Percentiles rank a stretch among this genome's conserved stretches.
Evolutionary conservation across 176 grass and related monocot species (phyloP).

Genomic region (Hordeum marinum): DNA sequence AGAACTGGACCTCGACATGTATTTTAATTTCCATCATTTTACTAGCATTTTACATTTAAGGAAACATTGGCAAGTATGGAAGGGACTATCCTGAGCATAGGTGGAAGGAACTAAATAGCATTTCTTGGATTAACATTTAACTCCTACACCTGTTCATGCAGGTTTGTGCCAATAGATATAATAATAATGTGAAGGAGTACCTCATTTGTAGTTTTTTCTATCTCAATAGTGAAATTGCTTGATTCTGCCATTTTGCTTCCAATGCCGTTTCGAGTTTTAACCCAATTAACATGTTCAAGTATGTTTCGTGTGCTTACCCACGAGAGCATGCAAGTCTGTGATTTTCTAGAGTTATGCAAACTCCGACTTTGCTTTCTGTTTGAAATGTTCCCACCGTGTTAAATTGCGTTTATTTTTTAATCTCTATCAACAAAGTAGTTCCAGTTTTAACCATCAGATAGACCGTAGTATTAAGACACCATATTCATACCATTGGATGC

Average conservation of each 20-base stretch:
- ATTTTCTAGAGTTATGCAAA: background rate
- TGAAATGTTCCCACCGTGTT: background rate
- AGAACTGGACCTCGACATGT: background rate
- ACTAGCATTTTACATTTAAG: background rate
- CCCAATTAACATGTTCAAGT: background rate
- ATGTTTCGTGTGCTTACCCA: background rate
- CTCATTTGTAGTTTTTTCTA: background rate
- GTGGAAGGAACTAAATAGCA: background rate
- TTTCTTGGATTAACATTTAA: background rate
- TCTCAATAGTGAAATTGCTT: background rate
- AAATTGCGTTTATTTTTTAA: background rate
- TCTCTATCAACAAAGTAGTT: background rate
- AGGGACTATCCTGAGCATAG: background rate
- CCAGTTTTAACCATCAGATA: background rate
- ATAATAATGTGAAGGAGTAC: background rate
- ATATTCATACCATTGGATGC: background rate
- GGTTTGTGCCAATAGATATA: background rate
- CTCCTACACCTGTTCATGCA: background rate
- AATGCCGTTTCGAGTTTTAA: background rate
- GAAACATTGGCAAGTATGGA: background rate
- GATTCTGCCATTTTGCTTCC: background rate
- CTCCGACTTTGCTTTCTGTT: too few species aligned
- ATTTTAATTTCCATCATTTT: background rate
- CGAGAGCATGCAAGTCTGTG: background rate
- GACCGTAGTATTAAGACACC: background rate